Conservation (phyloP, 306 rosid genomes). For the Arachis stenosperma region DNA sequence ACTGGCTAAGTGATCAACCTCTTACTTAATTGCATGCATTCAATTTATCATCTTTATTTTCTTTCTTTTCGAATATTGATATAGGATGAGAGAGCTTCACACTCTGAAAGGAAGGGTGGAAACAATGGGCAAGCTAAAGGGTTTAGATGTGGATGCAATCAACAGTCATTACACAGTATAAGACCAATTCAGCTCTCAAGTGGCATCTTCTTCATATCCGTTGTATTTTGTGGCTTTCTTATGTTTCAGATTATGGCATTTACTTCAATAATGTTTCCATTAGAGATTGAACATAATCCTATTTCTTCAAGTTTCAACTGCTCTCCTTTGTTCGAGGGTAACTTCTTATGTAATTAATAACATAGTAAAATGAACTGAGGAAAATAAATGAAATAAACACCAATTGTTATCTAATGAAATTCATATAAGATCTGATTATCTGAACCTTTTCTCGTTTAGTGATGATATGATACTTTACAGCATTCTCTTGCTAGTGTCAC, state of each 20-base stretch:
- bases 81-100: slow-evolving; percentile 84
- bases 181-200: not conserved
- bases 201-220: not conserved
- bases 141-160: slow-evolving; percentile 67
- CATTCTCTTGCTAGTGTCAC: slow-evolving; percentile 10
- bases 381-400: not conserved
- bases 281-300: not conserved
- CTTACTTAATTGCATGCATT: not conserved
- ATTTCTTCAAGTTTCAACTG: not conserved
- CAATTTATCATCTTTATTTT: not conserved
- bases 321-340: not conserved
- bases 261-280: not conserved
- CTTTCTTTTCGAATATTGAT: not conserved
- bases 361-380: not conserved
- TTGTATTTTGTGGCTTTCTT: not conserved
- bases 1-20: too few species aligned
- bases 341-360: not conserved
- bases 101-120: slow-evolving; percentile 77
- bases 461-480: not conserved
- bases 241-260: not conserved
- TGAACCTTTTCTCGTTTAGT: not conserved
- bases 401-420: not conserved
- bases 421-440: not conserved
- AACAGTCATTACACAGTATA: slow-evolving; percentile 75
- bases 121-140: slow-evolving; percentile 67